Percentiles rank a stretch among this genome's conserved stretches.
These are phyloP conservation scores for Kluyveromyces dobzhanskii DNA, from an alignment of 805 yeast genomes.

Conservation along the genomic window DNA sequence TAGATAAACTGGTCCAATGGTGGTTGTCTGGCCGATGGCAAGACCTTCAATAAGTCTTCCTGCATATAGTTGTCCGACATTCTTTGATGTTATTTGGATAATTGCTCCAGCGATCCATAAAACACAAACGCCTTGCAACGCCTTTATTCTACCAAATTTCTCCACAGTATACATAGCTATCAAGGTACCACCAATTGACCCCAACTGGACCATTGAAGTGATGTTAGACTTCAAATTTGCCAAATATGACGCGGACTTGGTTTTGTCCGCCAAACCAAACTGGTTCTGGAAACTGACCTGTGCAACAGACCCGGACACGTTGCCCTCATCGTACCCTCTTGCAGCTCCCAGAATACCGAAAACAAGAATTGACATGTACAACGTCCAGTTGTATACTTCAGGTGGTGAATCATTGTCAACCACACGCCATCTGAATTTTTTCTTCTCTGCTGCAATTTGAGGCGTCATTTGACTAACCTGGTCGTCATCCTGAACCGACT, in stretches of 20 bases:
- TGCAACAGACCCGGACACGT: slow-evolving; percentile 46
- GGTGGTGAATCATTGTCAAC: slow-evolving; percentile 27
- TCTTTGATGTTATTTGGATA: slow-evolving; percentile 15
- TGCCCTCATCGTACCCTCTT: slow-evolving; percentile 46
- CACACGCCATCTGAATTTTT: not conserved
- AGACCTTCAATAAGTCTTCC: slow-evolving; percentile 47
- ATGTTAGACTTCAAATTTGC: slow-evolving; percentile 32
- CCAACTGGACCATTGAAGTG: slow-evolving; percentile 44
- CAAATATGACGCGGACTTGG: slow-evolving; percentile 13
- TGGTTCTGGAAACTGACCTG: slow-evolving; percentile 36
- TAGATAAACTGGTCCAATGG: slow-evolving; percentile 41
- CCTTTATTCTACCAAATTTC: slow-evolving; percentile 37
- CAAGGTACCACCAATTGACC: slow-evolving; percentile 43
- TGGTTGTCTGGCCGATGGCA: slow-evolving; percentile 45
- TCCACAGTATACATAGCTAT: slow-evolving; percentile 34
- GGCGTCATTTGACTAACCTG: not conserved
- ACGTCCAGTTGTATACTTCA: slow-evolving; percentile 37
- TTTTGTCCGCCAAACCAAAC: slow-evolving; percentile 34
- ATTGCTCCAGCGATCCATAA: not conserved
- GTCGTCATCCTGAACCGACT: not conserved
- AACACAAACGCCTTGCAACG: slow-evolving; percentile 26
- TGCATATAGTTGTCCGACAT: slow-evolving; percentile 40
- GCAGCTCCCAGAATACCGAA: slow-evolving; percentile 1
- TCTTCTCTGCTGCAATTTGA: not conserved
- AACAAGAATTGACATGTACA: slow-evolving; percentile 42